phyloP scores from a whole-genome alignment of 1,284 basidiomycete genomes.

The Meira nashicola region DNA sequence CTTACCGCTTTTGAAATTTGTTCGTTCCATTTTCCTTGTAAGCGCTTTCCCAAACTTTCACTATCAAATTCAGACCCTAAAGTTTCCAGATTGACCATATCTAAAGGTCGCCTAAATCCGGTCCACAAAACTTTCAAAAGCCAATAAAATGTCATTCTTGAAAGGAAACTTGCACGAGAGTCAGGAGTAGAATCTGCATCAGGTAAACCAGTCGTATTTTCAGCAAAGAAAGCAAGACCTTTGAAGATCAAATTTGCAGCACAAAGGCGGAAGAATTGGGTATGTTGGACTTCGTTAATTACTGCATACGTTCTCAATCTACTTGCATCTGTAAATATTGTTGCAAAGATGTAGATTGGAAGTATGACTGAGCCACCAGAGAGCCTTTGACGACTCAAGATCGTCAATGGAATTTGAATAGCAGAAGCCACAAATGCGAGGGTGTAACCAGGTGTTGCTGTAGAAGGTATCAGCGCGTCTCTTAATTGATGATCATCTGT shows the following conservation, averaged over 20 bases:
- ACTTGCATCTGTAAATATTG: slow-evolving; percentile 26
- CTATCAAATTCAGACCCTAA: slow-evolving; percentile 26
- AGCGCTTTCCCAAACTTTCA: slow-evolving; percentile 15
- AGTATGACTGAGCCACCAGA: slow-evolving; percentile 24
- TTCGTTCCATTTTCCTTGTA: slow-evolving; percentile 10
- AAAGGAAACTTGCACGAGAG: slow-evolving; percentile 30
- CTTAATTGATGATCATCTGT: slow-evolving; percentile 4
- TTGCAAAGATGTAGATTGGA: slow-evolving; percentile 29
- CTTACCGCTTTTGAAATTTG: neutral
- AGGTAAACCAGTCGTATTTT: slow-evolving; percentile 24
- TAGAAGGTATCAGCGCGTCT: slow-evolving; percentile 4
- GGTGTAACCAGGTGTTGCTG: slow-evolving; percentile 9
- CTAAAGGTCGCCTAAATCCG: slow-evolving; percentile 24
- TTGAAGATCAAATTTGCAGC: slow-evolving; percentile 21
- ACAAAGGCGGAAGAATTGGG: slow-evolving; percentile 26
- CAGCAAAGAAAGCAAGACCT: slow-evolving; percentile 25
- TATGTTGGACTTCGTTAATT: slow-evolving; percentile 17
- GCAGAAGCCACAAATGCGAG: slow-evolving; percentile 21
- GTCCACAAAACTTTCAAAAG: slow-evolving; percentile 26
- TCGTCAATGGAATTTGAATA: slow-evolving; percentile 19
- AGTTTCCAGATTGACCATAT: slow-evolving; percentile 25
- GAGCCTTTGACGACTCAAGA: slow-evolving; percentile 26
- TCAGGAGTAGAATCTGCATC: slow-evolving; percentile 19
- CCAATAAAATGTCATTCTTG: slow-evolving; percentile 33
- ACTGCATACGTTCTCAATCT: slow-evolving; percentile 29